Conservation (phyloP, 768 basidiomycete genomes). For the Kwoniella shandongensis region DNA sequence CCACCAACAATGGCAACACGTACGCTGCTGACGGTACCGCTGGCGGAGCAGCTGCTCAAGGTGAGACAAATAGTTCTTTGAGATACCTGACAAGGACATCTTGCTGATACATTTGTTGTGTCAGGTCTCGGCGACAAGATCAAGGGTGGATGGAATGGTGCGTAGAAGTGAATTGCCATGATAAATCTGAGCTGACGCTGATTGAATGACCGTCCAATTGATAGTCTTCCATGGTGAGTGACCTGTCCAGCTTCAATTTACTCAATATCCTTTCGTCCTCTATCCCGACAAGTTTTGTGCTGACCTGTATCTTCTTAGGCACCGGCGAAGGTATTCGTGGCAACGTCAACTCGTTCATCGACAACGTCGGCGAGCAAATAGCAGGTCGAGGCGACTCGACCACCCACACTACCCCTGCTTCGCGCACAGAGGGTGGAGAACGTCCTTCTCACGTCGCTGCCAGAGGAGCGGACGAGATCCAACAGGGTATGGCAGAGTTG, state of each 20-base stretch:
- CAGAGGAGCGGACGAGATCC: slow-evolving; percentile 34
- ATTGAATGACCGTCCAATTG: background rate
- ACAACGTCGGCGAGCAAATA: slow-evolving; percentile 32
- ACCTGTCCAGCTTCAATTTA: too few species aligned
- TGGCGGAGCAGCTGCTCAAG: slow-evolving; percentile 11
- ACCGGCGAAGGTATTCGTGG: slow-evolving; percentile 41
- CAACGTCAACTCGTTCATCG: slow-evolving; percentile 38
- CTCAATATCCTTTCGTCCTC: background rate
- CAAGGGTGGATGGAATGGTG: slow-evolving; percentile 33
- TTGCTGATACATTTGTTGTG: too few species aligned
- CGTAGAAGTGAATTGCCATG: too few species aligned
- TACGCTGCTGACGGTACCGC: slow-evolving; percentile 19
- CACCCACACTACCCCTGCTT: slow-evolving; percentile 1
- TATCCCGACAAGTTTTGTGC: too few species aligned
- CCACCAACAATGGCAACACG: slow-evolving; percentile 8
- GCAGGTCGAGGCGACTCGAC: slow-evolving; percentile 13
- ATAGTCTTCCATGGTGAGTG: slow-evolving; percentile 34
- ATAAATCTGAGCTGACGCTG: background rate
- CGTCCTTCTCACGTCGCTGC: slow-evolving; percentile 27
- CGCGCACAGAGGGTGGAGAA: slow-evolving; percentile 21
- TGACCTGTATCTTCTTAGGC: slow-evolving; percentile 13
- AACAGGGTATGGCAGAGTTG: slow-evolving; percentile 24
- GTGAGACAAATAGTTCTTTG: slow-evolving; percentile 7
- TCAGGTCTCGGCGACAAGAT: slow-evolving; percentile 35
- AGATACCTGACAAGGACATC: too few species aligned